Base-by-base conservation (phyloP, 805 yeast species). In the Cyberlindnera meyerae region DNA sequence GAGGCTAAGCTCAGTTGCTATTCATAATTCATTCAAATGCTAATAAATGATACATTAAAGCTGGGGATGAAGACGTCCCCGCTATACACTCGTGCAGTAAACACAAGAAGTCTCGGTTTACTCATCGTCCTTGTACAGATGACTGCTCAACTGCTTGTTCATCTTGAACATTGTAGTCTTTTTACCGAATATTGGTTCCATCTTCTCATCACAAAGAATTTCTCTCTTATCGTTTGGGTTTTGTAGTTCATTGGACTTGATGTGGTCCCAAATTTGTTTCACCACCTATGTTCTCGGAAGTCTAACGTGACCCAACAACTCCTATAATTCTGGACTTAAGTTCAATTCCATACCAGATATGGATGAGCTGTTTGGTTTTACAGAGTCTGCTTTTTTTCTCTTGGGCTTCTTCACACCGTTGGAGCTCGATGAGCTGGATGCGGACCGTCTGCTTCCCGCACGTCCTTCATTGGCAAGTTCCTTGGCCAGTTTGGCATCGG, bases 201-300 rank as follows among this genome's bases (percentile, higher is more conserved):
- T 56, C 39, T 60, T 67, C 1, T 68, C 82, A 48, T 81, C 87
- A 51, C 86, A 80, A 4, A 73, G 13, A 6, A 85, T 78, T 39
- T 75, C 77, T 36, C 90, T 65, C 44, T 71, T 69, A 57, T 85
- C 84, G 2, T 63, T 49, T 1, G 88, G 83, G 44, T 82, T 75
- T 54, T 84, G 94, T 21, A 85, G 58, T 20, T 72, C 57, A 41
- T 81, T 54, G 9, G 56, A 71, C 48, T 77, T 79, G 39, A 86
- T 82, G 56, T 86, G 75, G 11, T 66, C 71, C 94, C 94, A 84
- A 5, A 83, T 55, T 31, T 58, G 58, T 43, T 81, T 81, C 8
- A 82, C 88, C 13, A 82, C 78, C 52, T 80, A 80, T 0, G 90
- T 78, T 47, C 95, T 62, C 4, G 89, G 69, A 29, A 75, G 51